Conservation (phyloP, 768 basidiomycete species). For the Chiua virens region DNA sequence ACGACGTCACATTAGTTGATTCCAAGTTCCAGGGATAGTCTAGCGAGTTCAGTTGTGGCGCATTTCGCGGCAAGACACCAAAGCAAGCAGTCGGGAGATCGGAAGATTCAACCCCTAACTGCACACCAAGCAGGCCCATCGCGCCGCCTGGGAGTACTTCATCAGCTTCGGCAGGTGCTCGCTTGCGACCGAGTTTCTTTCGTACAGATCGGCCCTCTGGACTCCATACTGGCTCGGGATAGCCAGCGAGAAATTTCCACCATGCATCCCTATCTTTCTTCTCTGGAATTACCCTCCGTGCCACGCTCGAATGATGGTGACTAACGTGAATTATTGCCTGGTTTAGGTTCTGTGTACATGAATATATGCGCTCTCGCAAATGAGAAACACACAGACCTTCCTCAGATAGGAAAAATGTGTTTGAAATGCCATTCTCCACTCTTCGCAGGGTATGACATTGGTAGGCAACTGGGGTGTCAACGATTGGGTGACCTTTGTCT, state of each 20-base stretch:
- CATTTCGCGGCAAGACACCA: background rate
- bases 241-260: constrained; percentile 77
- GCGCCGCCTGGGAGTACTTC: background rate
- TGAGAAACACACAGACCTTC: constrained; percentile 35
- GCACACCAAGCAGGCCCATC: background rate
- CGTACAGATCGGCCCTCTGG: constrained; percentile 26
- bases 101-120: constrained; percentile 1
- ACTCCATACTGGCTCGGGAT: constrained; percentile 68
- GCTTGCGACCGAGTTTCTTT: constrained; percentile 30
- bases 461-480: constrained; percentile 19
- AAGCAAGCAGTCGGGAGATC: background rate
- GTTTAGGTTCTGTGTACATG: constrained; percentile 53
- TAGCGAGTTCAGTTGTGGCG: background rate
- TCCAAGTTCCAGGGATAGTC: background rate
- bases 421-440: constrained; percentile 64
- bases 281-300: constrained; percentile 55
- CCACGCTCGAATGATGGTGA: constrained; percentile 1
- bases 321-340: constrained; percentile 53
- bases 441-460: constrained; percentile 54
- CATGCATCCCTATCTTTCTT: constrained; percentile 72
- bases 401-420: constrained; percentile 65
- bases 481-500: constrained; percentile 22
- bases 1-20: background rate
- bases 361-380: background rate
- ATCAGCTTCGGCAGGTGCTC: constrained; percentile 36